Percentiles rank a stretch among this genome's conserved stretches.
These are phyloP conservation scores for Aureobasidium mangrovei DNA, from an alignment of 2,329 filamentous ascomycete species.

Conservation along the genomic window DNA sequence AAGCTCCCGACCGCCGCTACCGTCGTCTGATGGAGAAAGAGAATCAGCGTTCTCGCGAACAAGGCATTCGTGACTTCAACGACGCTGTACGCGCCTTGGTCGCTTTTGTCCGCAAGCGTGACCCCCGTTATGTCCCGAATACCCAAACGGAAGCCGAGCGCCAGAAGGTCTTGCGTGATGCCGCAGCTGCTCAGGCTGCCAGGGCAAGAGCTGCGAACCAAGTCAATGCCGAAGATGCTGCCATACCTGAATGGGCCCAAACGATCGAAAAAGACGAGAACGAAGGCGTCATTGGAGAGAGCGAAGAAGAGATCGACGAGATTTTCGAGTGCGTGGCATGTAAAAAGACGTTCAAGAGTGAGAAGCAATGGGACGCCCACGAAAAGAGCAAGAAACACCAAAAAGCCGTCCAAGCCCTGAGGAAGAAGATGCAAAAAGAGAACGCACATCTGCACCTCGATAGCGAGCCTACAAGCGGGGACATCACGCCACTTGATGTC, in stretches of 20 bases:
- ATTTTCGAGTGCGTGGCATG: constrained; percentile 56
- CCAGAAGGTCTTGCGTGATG: constrained; percentile 66
- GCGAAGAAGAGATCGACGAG: constrained; percentile 37
- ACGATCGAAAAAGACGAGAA: constrained; percentile 46
- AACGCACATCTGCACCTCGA: constrained; percentile 51
- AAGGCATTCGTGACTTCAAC: constrained; percentile 80
- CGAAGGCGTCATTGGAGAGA: constrained; percentile 42
- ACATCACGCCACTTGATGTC: constrained; percentile 24
- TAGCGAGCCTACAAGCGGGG: constrained; percentile 26
- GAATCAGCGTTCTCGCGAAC: constrained; percentile 75
- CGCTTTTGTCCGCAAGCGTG: constrained; percentile 80
- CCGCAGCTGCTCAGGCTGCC: constrained; percentile 75
- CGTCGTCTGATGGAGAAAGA: constrained; percentile 90
- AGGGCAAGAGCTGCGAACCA: constrained; percentile 73
- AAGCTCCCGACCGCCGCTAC: constrained; percentile 77
- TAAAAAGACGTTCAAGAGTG: constrained; percentile 69
- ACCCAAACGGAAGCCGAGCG: constrained; percentile 71
- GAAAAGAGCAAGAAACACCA: constrained; percentile 95
- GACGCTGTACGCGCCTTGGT: constrained; percentile 82
- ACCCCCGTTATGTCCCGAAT: constrained; percentile 74
- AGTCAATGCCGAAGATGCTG: constrained; percentile 55
- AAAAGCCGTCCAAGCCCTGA: constrained; percentile 74
- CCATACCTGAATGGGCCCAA: constrained; percentile 68
- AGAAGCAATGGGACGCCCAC: constrained; percentile 83
- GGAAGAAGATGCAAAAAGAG: constrained; percentile 74